Evolutionary conservation across 108 stramenopile genomes (phyloP).

Genomic region (Skeletonema tropicum): DNA sequence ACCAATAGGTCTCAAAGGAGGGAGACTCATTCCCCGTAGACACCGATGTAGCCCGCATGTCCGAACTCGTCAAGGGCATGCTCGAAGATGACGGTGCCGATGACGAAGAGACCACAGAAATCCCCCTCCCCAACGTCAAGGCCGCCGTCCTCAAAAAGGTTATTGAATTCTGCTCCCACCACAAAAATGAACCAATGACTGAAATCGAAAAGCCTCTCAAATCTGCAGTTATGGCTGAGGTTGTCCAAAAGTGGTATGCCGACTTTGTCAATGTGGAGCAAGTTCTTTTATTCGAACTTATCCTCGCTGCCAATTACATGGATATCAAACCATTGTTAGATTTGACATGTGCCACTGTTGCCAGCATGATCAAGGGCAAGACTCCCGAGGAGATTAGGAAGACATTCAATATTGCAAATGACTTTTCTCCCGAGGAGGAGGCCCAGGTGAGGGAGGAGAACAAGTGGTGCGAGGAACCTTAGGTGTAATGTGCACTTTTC

Average conservation of each 20-base stretch:
- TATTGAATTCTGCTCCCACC: conserved; percentile 97
- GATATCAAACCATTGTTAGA: conserved; percentile 97
- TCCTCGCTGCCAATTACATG: conserved; percentile 99
- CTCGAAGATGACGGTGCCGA: conserved; percentile 88
- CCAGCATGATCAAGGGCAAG: conserved; percentile 99
- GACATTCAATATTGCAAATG: conserved; percentile 98
- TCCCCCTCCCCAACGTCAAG: conserved; percentile 99
- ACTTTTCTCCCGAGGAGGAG: conserved; percentile 99
- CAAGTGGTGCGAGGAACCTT: conserved; percentile 99
- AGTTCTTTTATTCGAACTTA: conserved; percentile 98
- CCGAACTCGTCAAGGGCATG: conserved; percentile 98
- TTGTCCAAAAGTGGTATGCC: conserved; percentile 99
- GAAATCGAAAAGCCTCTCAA: conserved; percentile 99
- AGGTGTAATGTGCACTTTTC: conserved; percentile 48
- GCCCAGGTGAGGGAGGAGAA: conserved; percentile 99
- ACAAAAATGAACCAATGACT: conserved; percentile 94
- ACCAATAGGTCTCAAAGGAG: conserved; percentile 89
- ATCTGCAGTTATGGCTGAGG: conserved; percentile 94
- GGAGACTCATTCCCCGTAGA: conserved; percentile 94
- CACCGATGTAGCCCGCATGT: conserved; percentile 94
- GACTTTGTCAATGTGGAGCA: conserved; percentile 98
- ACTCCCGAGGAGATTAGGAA: conserved; percentile 98
- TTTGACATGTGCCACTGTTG: conserved; percentile 98
- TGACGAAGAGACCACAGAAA: conserved; percentile 91
- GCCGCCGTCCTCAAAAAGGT: conserved; percentile 94